Base-by-base conservation (phyloP, 2,329 filamentous ascomycete genomes). In the Hypoxylon sp. region DNA sequence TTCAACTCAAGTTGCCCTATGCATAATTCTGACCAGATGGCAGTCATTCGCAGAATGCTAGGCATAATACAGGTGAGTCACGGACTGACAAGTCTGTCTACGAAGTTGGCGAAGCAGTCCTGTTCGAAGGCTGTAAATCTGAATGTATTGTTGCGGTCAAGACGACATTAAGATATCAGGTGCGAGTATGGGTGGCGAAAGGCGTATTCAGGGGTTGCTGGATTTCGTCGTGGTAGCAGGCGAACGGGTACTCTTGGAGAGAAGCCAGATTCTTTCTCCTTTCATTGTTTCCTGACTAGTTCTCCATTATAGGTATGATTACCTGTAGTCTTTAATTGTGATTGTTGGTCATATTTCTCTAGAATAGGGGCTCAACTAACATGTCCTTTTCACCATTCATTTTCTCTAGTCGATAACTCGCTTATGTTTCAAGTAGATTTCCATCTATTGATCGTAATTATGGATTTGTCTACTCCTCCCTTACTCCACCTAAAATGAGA, bases 141-240 rank as follows among this genome's bases (percentile, higher is more conserved):
- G 17, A 42, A 44, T 22, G 6, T 11, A 17, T 22, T 44, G 39
- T n/a, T 44, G 39, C 9, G 39, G 17, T 44, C 17, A 44, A 22
- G 39, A 22, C 39, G 39, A 22, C 17, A 6, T 5, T 39, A n/a
- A 35, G 11, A 47, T 57, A 42, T 19, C 39, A 35, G 39, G 9
- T 47, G 54, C 39, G 54, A 57, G 24, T 47, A 57, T 57, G 54
- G 33, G 54, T 47, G 39, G 42, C 29, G 4, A 31, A 47, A 57
- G 54, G 54, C 54, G 39, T 47, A 50, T 50, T 50, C 29, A 22
- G 1, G 42, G n/a, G 29, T 37, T 26, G 17, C 8, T 17, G 24
- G 29, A 19, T 17, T 29, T 10, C 10, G 17, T 48, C 39, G 26
- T 24, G 42, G 11, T 10, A 47, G 13, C 13, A 14, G n/a, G 39